These are phyloP conservation scores for Colletotrichum coccodes DNA, from an alignment of 2,329 filamentous ascomycete species.

Conservation along the genomic window DNA sequence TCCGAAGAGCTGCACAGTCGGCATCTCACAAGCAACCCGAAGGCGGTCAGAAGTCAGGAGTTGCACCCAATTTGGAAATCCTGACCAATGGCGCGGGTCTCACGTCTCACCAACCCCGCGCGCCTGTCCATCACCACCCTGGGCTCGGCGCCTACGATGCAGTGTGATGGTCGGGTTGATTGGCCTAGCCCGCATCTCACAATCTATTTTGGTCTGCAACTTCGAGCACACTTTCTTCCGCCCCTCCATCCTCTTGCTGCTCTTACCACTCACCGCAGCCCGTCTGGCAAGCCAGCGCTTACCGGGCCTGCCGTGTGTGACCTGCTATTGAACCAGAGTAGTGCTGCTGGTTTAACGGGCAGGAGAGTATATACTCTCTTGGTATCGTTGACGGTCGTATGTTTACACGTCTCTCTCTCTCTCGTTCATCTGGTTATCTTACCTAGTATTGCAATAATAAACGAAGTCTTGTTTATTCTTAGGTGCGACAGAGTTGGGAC, in stretches of 20 bases:
- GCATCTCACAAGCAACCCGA: conserved; percentile 10
- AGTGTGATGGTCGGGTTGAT: conserved; percentile 44
- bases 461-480: conserved; percentile 16
- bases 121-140: conserved; percentile 30
- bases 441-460: conserved; percentile 5
- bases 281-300: conserved; percentile 32
- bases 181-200: conserved; percentile 36
- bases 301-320: conserved; percentile 22
- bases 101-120: conserved; percentile 32
- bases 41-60: conserved; percentile 17
- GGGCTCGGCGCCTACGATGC: conserved; percentile 39
- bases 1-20: conserved; percentile 5
- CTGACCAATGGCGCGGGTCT: conserved; percentile 23
- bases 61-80: conserved; percentile 4
- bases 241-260: conserved; percentile 23
- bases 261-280: conserved; percentile 28
- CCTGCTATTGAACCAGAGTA: conserved; percentile 6
- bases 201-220: conserved; percentile 30
- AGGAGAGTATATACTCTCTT: conserved; percentile 33
- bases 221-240: conserved; percentile 13
- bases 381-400: conserved; percentile 6
- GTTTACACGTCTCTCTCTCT: conserved; percentile 10
- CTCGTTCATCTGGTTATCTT: conserved; percentile 12
- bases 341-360: conserved; percentile 1
- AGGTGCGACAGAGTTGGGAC: conserved; percentile 5